Base-by-base conservation (phyloP, 2,329 filamentous ascomycete genomes). In the Colletotrichum sp. region DNA sequence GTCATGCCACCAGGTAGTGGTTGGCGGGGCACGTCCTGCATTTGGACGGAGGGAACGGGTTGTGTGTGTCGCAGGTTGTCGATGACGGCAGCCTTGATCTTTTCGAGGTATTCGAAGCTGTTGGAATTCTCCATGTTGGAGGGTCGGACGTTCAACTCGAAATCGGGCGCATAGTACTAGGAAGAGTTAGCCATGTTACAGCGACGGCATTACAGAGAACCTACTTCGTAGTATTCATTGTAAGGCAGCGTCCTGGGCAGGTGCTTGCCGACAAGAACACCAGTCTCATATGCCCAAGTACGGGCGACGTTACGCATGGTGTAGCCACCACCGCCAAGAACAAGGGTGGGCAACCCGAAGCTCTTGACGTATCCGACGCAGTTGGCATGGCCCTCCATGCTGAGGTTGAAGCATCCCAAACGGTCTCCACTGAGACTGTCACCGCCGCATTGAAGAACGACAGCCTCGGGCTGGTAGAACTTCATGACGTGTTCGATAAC, bases 201-300 rank as follows among this genome's bases (percentile, higher is more conserved):
- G 5, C 18, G 55, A 21, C 8, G 13, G 21, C 3, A 34, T n/a
- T 5, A 28, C n/a, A 6, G 66, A 90, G 15, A 24, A 81, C 85
- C 81, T 84, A 93, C 92, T 83, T 93, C 92, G 83, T 99, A 99
- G 85, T 99, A 99, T 87, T 99, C 96, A 78, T 98, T 99, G 85
- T 96, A 99, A 1, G 96, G 96, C 55, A 99, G 89, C n/a, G 95
- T 93, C 7, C 94, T 90, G 13, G 92, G 90, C 90, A 99, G 95
- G 34, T 95, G 90, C 76, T 96, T 92, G 32, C 95, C 95, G 24
- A 98, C 95, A 10, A 99, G 90, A 75, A 96, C 91, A 79, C 96
- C 96, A 2, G 97, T 99, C 86, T 99, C 97, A 83, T 96, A 98
- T 8, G 96, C 96, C 97, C 97, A 99, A 7, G 96, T 97, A 66